Base-by-base conservation (phyloP, 2,329 filamentous ascomycete species). In the Elsinoe perseae region DNA sequence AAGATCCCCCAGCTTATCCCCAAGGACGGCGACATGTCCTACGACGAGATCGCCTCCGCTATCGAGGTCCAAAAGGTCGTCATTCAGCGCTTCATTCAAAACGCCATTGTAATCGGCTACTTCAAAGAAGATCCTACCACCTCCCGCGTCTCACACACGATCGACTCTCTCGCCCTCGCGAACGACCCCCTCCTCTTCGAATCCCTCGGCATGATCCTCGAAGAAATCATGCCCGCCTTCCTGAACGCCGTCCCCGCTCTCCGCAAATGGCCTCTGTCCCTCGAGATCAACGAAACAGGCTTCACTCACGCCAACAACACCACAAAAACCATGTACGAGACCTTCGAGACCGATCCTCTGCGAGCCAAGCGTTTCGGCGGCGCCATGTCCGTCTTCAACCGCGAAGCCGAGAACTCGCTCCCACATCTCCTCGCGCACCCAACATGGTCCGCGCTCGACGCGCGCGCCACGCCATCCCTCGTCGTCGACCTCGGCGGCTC, bases 71-170 rank as follows among this genome's bases (percentile, higher is more conserved):
- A 62, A 2, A 64, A 67, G 20, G 18, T 53, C 0, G 60, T 58
- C 2, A 59, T 70, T 8, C 61, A 63, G 12, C 70, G 72, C n/a
- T 56, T 74, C 1, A 43, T 73, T n/a, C 70, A 71, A 8, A 65
- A 70, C 18, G 69, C 70, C 30, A 72, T 73, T 59, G 65, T 66
- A 1, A 70, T 71, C 57, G 65, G 66, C 43, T 62, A 73, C 27
- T 75, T 75, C 56, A 57, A 58, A n/a, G 73, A 75, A 59, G 69
- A 70, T 0, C 54, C 61, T 7, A 59, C 62, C 3, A 52, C 48
- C 30, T 52, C 48, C 16, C 25, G 20, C 12, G 30, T 52, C 28
- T 32, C 20, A 16, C 48, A 52, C 48, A 52, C 48, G 18, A 8
- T 28, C 48, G 48, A 52, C 48, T 52, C 48, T 10, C 16, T n/a